phyloP scores from a whole-genome alignment of 208 protist species.

The Blastocrithidia nonstop region DNA sequence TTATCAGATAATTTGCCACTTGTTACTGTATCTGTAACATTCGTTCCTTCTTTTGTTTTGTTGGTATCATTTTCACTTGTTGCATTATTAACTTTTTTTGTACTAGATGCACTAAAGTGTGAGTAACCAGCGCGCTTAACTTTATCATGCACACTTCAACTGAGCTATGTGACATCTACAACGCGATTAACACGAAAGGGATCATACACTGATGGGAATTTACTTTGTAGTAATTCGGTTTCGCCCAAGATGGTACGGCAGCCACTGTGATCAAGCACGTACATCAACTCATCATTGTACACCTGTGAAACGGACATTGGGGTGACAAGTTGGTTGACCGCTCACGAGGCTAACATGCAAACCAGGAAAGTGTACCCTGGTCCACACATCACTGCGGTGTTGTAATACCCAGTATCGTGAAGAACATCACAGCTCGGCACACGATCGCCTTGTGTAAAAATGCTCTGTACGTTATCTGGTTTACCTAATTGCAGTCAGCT shows the following conservation, averaged over 20 bases:
- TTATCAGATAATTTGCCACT: no score
- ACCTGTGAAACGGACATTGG: slow-evolving; percentile 57
- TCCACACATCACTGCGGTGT: slow-evolving; percentile 28
- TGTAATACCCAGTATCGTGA: slow-evolving; percentile 53
- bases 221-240: slow-evolving; percentile 22
- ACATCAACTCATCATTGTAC: slow-evolving; percentile 60
- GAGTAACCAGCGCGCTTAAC: no score
- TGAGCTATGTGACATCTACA: no score
- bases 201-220: slow-evolving; percentile 39
- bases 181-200: slow-evolving; percentile 20
- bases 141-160: no score
- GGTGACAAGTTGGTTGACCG: slow-evolving; percentile 56
- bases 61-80: no score
- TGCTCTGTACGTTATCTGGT: slow-evolving; percentile 30
- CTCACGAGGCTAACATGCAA: slow-evolving; percentile 53
- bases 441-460: slow-evolving; percentile 41
- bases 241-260: slow-evolving; percentile 38
- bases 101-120: no score
- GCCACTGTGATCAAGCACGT: slow-evolving; percentile 68
- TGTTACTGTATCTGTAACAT: no score
- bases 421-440: slow-evolving; percentile 48
- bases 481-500: slow-evolving; percentile 50
- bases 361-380: slow-evolving; percentile 64
- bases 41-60: no score
- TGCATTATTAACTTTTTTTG: no score